These are phyloP conservation scores for Podospora pseudoanserina DNA, from an alignment of 495 filamentous ascomycete species.

Conservation along the genomic window DNA sequence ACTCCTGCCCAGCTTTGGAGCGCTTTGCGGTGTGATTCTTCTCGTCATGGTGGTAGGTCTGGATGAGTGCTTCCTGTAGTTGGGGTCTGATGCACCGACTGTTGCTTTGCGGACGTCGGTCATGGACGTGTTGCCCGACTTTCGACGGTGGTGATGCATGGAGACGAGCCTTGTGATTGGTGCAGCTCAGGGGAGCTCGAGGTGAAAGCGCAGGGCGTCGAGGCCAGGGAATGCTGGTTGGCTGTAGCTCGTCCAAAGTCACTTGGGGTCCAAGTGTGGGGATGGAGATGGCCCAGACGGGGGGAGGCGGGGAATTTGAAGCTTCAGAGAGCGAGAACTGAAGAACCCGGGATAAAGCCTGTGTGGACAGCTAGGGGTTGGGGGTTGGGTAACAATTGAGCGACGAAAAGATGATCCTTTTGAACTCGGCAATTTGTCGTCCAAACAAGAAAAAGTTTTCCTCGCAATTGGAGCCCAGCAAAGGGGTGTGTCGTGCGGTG, in stretches of 20 bases:
- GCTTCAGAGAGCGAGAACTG: constrained; percentile 2
- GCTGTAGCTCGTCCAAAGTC: constrained; percentile 7
- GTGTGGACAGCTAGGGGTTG: background rate
- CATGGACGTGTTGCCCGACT: constrained; percentile 47
- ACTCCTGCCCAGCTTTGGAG: constrained; percentile 43
- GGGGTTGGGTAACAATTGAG: background rate
- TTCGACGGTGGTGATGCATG: constrained; percentile 51
- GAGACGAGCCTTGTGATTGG: constrained; percentile 28
- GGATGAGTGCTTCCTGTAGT: constrained; percentile 30
- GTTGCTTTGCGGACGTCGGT: constrained; percentile 46
- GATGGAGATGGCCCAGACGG: background rate
- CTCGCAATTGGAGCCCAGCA: constrained; percentile 11
- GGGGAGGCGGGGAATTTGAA: constrained; percentile 6
- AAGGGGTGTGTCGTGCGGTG: constrained; percentile 23
- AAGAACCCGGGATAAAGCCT: constrained; percentile 11
- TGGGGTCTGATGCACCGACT: constrained; percentile 31
- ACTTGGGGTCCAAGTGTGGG: constrained; percentile 13
- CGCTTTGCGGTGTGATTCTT: constrained; percentile 38
- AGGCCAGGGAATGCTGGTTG: constrained; percentile 20
- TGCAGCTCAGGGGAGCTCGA: constrained; percentile 1
- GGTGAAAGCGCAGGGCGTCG: background rate
- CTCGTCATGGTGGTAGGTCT: constrained; percentile 38
- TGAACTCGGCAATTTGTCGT: background rate
- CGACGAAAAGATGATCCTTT: background rate
- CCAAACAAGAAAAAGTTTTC: background rate